Evolutionary conservation across 2,329 filamentous ascomycete genomes (phyloP), one percentile per base, ranked within the genome.

Genomic region (Coniochaeta ligniaria): DNA sequence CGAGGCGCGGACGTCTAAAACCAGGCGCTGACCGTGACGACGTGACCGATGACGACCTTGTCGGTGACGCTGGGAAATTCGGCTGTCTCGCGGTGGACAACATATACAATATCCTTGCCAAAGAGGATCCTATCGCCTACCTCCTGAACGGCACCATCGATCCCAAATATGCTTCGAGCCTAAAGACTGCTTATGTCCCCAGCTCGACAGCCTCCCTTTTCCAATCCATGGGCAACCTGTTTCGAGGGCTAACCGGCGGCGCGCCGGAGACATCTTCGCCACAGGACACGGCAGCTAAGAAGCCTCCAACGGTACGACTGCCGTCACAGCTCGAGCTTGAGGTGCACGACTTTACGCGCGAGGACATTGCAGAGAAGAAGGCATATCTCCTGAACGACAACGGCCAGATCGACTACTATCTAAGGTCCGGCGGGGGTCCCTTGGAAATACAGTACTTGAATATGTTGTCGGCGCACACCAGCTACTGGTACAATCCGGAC

Each of bases 381-480:
- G 92, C 93, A 65, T 88, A 87, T 63, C 73, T 96, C 8, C 83
- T 99, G 4, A 99, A 99, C 67, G 95, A 99, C 68, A 98, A 98
- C 66, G 94, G 93, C 0, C 95, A 99, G 74, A 88, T 99, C 45
- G 95, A 99, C 72, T 99, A 86, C 74, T 96, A 89, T 68, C 77
- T 99, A 57, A 86, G 86, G 57, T 92, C 91, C 8, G 90, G 92
- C 0, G 89, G 91, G 1, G 95, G 95, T 0, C 89, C 93, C 4
- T 78, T 99, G 38, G 95, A 96, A 74, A 92, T 97, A 26, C 93
- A 98, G 74, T 99, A 99, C 71, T 75, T 98, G 38, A 97, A 96
- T 66, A 99, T 99, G 95, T 77, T 99, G 60, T 91, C 92, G 61
- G 95, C 95, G 9, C 95, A 99, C 74, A 92, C 91, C 60, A 94